Evolutionary conservation across 148 eudicot species (phyloP), one percentile per base, ranked within the genome.

Genomic region (Persicaria tinctoria): DNA sequence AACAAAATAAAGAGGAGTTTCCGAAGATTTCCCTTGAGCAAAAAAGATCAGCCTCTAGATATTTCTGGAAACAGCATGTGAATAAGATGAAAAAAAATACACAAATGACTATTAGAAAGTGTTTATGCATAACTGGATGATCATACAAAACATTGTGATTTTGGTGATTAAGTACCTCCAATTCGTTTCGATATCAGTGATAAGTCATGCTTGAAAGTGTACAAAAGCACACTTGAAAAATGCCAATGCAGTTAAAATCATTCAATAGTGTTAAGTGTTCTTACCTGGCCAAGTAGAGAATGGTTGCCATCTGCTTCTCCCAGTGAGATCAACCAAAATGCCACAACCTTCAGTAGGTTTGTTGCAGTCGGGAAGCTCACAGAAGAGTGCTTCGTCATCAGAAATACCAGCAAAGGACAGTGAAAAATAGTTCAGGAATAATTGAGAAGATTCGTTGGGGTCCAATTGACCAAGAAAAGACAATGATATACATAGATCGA

Each of bases 251-350:
- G 14, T 41, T 46, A 49, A 70, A 10, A 5, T 46, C 2, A 48
- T 27, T 60, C 4, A 71, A 2, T 4, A 70, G 73, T 70, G 72
- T 27, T 62, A 54, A 23, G 27, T 23, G 27, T 23, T 23, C 0
- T 81, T 81, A 87, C 90, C 83, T 73, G 73, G 68, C 91, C 97
- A 87, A 64, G 91, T 86, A 71, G 97, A 90, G 85, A 95, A 90
- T 55, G 85, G 82, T 70, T 79, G 84, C 97, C 95, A 89, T 74
- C 96, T 89, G 77, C 82, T 78, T 78, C 78, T 81, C 41, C 86
- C 85, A 2, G 86, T 80, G 70, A 95, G 85, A 78, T 90, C 83
- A 63, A 95, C 76, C 68, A 83, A 68, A 60, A 92, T 71, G 48
- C 97, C 91, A 79, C 48, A 75, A 49, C 92, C 96, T 69, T 78